Base-by-base conservation (phyloP, 495 filamentous ascomycete genomes). In the Aspergillus affinis region DNA sequence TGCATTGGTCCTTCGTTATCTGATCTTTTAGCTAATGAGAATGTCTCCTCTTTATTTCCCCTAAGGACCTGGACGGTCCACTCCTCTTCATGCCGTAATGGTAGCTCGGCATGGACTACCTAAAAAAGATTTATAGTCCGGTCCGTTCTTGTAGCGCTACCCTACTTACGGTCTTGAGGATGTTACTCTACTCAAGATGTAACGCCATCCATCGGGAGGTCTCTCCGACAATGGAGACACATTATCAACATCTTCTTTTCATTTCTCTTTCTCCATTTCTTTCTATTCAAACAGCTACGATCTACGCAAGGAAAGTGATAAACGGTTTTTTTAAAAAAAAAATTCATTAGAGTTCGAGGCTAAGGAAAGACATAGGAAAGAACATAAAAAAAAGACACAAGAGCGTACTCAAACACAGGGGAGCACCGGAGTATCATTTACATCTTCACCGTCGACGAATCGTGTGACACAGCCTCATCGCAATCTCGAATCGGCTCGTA, bases 381-480 rank as follows among this genome's bases (percentile, higher is more conserved):
- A 62, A 52, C 50, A 29, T 21, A n/a, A 56, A 20, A 45, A 20
- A 60, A 12, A 64, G 62, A 63, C 65, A 62, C 53, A 61, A 58
- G 64, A 68, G 71, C 66, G 69, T 71, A 74, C 61, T 73, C 58
- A 65, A 75, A 74, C 70, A 75, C 68, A 65, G 63, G 59, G 55
- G 65, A 73, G 72, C 67, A 69, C 66, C 64, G 66, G 67, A 75
- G 68, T 74, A 77, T 79, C 76, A 78, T 78, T 74, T 79, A 78
- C 76, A 79, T 77, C 70, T 75, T 73, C 70, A 64, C 68, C 66
- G 64, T 72, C 63, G 67, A 61, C 62, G 64, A 60, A 66, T 69
- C 65, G 65, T 65, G 65, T 61, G 59, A 57, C 61, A 69, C 66
- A 61, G 64, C 68, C 59, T 64, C 58, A 52, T 57, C 61, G 52